Evolutionary conservation across 176 grass and related monocot species (phyloP).

Genomic region (Calamus simplicifolius): DNA sequence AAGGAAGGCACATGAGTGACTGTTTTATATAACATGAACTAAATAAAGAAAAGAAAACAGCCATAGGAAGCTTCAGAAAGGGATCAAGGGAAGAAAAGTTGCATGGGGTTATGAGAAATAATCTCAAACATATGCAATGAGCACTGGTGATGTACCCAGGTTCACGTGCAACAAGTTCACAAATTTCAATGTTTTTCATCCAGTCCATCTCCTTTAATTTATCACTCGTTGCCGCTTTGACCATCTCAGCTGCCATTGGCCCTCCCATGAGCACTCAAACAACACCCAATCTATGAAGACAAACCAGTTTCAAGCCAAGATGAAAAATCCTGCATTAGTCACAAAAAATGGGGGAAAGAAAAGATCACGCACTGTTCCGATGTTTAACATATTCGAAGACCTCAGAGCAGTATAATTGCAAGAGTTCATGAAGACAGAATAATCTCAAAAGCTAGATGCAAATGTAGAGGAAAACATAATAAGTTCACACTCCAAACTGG

Average conservation of each 20-base stretch:
- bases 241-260: constrained; percentile 69
- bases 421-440: too few species aligned
- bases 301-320: too few species aligned
- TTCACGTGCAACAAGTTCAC: constrained; percentile 80
- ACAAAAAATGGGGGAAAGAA: not conserved
- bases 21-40: too few species aligned
- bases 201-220: constrained; percentile 94
- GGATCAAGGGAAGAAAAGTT: too few species aligned
- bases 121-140: not conserved
- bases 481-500: not conserved
- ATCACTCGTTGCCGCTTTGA: constrained; percentile 80
- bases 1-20: too few species aligned
- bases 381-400: not conserved
- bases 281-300: too few species aligned
- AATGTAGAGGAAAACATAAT: not conserved
- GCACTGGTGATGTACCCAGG: constrained; percentile 30
- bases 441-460: too few species aligned
- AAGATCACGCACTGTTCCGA: not conserved
- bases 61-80: too few species aligned
- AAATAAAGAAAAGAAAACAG: too few species aligned
- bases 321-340: too few species aligned
- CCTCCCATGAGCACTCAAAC: not conserved
- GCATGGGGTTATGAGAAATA: too few species aligned
- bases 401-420: not conserved
- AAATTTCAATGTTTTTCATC: constrained; percentile 96